Evolutionary conservation across 352 stramenopile genomes (phyloP), one percentile per base, ranked within the genome.

Genomic region (Phytophthora sp.): DNA sequence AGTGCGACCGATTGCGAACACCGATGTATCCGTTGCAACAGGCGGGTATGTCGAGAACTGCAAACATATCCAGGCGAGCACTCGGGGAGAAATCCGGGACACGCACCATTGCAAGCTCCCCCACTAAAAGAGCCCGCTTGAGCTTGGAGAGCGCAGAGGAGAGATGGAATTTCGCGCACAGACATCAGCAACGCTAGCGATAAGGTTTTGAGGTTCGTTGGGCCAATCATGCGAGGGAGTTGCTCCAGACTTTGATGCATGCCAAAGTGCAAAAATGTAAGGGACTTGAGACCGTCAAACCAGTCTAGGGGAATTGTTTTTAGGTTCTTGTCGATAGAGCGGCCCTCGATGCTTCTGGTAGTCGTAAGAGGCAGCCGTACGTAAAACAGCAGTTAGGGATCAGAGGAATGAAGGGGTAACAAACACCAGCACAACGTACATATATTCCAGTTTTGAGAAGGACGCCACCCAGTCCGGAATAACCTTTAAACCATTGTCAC

Each of bases 301-400:
- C 76, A 44, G 12, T 50, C 18, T 1, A 34, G 4, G 0, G 70
- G 70, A 30, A 78, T n/a, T n/a, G 31, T 46, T 6, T 37, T 11
- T 1, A 79, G n/a, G 20, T 69, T 75, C 13, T 4, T 35, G 18
- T 61, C 23, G 1, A 48, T 35, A 1, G 17, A 4, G 12, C 54
- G 41, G 10, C 58, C 63, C 44, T 77, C 64, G 32, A 77, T 74
- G 37, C 41, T 61, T 41, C 63, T 72, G 59, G n/a, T n/a, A n/a
- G 37, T 44, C 3, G 10, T 26, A 4, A 15, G 10, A 11, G n/a
- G n/a, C n/a, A n/a, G n/a, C n/a, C n/a, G n/a, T n/a, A n/a, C n/a
- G 17, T 4, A 27, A n/a, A 12, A 44, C 23, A 3, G 12, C 17
- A 17, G 10, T 42, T 31, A 30, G 20, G 20, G 27, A 56, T 4